Percentiles rank a stretch among this genome's conserved stretches.
phyloP scores from a whole-genome alignment of 2,329 filamentous ascomycete genomes.

The Ceratocystis papillata region DNA sequence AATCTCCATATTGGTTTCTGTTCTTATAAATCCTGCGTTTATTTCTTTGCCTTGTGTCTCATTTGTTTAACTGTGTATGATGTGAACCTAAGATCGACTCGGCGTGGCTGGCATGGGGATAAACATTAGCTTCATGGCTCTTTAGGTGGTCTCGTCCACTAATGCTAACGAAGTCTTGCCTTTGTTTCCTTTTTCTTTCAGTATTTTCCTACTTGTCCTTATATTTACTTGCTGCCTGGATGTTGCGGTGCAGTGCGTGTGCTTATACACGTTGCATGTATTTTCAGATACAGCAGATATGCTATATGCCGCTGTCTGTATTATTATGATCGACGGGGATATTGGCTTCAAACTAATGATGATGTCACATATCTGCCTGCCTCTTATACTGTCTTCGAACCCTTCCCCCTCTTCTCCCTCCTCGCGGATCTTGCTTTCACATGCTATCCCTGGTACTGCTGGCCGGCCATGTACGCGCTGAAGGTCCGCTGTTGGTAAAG shows the following conservation, averaged over 20 bases:
- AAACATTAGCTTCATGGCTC: too few relatives aligned
- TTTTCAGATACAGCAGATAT: not conserved
- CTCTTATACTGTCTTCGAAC: not conserved
- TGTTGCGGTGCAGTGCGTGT: not conserved
- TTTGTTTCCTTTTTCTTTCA: not conserved
- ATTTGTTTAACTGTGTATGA: not conserved
- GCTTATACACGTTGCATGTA: not conserved
- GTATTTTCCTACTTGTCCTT: not conserved
- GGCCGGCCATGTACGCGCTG: conserved; percentile 42
- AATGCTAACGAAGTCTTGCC: too few relatives aligned
- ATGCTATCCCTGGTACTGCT: conserved; percentile 31
- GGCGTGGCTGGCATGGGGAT: too few relatives aligned
- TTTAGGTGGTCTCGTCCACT: too few relatives aligned
- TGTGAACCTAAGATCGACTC: too few relatives aligned
- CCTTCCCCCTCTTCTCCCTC: not conserved
- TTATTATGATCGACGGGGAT: not conserved
- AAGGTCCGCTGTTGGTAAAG: conserved; percentile 39
- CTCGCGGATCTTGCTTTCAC: not conserved
- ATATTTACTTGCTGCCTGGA: not conserved
- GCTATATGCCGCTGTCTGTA: not conserved
- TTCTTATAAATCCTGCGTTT: not conserved
- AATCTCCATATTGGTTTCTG: not conserved
- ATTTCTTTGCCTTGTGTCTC: not conserved
- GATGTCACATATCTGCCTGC: not conserved
- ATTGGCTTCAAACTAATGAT: not conserved